phyloP scores from a whole-genome alignment of 75 land plant species.

The Gnetum montanum region DNA sequence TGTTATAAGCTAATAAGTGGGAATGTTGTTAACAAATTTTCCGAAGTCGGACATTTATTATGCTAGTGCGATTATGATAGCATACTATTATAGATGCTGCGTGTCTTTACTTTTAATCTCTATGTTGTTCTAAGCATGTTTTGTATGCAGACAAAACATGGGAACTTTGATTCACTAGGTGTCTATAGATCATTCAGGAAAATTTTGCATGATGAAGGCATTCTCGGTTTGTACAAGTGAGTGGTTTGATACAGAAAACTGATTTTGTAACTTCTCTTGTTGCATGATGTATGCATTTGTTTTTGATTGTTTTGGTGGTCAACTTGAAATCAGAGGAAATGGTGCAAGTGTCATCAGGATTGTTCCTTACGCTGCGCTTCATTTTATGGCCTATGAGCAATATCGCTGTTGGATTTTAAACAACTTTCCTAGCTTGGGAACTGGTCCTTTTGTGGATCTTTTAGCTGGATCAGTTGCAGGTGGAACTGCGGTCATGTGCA shows the following conservation, averaged over 20 bases:
- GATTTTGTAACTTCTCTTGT: neutral
- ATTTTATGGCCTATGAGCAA: slow-evolving; percentile 90
- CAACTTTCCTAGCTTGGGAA: slow-evolving; percentile 43
- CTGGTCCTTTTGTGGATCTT: slow-evolving; percentile 85
- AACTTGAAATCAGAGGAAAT: slow-evolving; percentile 94
- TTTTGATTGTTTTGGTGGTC: neutral
- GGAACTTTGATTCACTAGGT: slow-evolving; percentile 69
- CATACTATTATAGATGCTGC: too few species aligned
- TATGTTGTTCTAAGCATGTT: too few species aligned
- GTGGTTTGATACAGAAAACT: slow-evolving; percentile 1
- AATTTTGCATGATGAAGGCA: slow-evolving; percentile 63
- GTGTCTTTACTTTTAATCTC: too few species aligned
- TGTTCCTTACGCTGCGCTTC: slow-evolving; percentile 96
- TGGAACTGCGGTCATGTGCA: slow-evolving; percentile 93
- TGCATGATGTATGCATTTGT: neutral
- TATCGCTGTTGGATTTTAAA: slow-evolving; percentile 73
- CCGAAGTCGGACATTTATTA: too few species aligned
- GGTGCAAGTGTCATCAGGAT: slow-evolving; percentile 96
- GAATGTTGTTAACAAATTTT: too few species aligned
- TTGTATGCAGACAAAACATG: slow-evolving; percentile 62
- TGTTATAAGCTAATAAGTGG: too few species aligned
- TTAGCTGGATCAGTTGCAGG: slow-evolving; percentile 96
- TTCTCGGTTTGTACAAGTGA: slow-evolving; percentile 82
- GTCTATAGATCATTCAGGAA: slow-evolving; percentile 50
- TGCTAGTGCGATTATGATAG: too few species aligned